Evolutionary conservation across 2,329 filamentous ascomycete genomes (phyloP), one percentile per base, ranked within the genome.

Genomic region (Hymenoscyphus salicellus): DNA sequence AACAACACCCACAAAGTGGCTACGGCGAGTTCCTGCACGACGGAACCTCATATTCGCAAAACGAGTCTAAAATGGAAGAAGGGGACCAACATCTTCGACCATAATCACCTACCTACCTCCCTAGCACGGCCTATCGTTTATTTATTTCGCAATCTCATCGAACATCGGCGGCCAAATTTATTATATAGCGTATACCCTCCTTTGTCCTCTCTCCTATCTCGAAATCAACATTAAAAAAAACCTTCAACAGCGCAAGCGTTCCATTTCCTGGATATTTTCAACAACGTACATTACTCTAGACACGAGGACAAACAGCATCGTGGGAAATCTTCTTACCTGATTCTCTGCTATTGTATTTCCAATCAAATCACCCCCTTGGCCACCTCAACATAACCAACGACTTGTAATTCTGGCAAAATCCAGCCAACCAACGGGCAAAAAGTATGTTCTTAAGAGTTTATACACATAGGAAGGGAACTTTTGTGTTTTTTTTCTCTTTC

Each of bases 21-120:
- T 61, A 63, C 55, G 14, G n/a, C 8, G 61, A 60, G 7, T 65
- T 58, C 28, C 26, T 62, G 33, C 63, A 64, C 4, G 59, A 65
- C 14, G 38, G 23, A 26, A 58, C 49, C 28, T 17, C 55, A 23
- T 65, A 59, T 33, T 38, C 20, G 38, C 41, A 43, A 11, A 28
- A 61, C 20, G 63, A 61, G 7, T 23, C 63, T 14, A 43, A 59
- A 26, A 32, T 65, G 55, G 62, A 65, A 33, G 55, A 62, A 26
- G 63, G 62, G 55, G 60, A 55, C 16, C 59, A 56, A 5, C 30
- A 23, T 32, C 57, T 57, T 20, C 36, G 41, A 11, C 55, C 36
- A 46, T 63, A 26, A 60, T n/a, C 3, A 2, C 55, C 11, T 56
- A 14, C 33, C 28, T 32, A 2, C 55, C 11, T 56, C 26, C 33